phyloP scores from a whole-genome alignment of 2,329 filamentous ascomycete species.

The Aspergillus sp. region DNA sequence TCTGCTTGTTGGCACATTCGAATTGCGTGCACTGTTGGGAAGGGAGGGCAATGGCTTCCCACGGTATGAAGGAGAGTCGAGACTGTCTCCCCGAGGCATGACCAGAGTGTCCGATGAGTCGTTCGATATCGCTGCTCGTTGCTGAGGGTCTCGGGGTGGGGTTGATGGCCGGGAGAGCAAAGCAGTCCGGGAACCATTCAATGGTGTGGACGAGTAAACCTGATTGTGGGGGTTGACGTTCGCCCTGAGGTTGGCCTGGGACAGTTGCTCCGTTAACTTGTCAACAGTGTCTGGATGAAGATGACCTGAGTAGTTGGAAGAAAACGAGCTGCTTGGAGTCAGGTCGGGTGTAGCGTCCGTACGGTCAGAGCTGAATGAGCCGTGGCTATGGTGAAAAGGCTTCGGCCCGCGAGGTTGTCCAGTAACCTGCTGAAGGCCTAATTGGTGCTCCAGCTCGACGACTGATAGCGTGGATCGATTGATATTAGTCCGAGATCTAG shows the following conservation, averaged over 20 bases:
- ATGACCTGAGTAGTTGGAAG: conserved; percentile 34
- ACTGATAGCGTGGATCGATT: conserved; percentile 33
- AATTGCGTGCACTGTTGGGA: conserved; percentile 28
- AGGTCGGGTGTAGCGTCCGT: conserved; percentile 36
- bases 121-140: conserved; percentile 18
- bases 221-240: conserved; percentile 17
- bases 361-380: conserved; percentile 35
- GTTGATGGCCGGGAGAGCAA: conserved; percentile 23
- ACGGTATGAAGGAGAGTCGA: conserved; percentile 28
- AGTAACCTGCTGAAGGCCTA: conserved; percentile 29
- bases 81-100: conserved; percentile 28
- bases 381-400: conserved; percentile 29
- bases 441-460: conserved; percentile 31
- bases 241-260: conserved; percentile 23
- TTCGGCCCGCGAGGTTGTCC: conserved; percentile 22
- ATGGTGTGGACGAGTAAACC: conserved; percentile 23
- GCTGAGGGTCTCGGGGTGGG: conserved; percentile 23
- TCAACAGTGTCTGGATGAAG: conserved; percentile 29
- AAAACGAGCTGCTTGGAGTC: conserved; percentile 42
- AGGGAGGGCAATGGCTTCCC: conserved; percentile 33
- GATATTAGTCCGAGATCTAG: conserved; percentile 13
- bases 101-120: conserved; percentile 29
- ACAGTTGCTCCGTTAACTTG: conserved; percentile 29
- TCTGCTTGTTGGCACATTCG: conserved; percentile 18
- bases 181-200: conserved; percentile 18